These are phyloP conservation scores for Stagonosporopsis vannaccii DNA, from an alignment of 2,329 filamentous ascomycete genomes.

Conservation along the genomic window DNA sequence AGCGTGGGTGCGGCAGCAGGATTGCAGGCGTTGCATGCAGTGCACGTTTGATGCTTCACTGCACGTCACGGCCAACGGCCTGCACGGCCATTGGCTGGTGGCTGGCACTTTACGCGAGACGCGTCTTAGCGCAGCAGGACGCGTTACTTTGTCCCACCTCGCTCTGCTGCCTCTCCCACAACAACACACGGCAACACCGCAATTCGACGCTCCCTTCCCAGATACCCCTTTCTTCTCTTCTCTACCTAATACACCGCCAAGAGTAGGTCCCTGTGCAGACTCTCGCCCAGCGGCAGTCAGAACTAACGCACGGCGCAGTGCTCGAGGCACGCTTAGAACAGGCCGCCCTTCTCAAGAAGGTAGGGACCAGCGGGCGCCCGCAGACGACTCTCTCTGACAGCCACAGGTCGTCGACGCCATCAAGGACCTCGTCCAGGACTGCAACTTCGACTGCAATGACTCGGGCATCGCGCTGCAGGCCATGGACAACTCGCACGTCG, in stretches of 20 bases:
- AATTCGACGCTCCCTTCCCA: background rate
- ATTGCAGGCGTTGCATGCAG: no score
- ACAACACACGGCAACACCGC: conserved; percentile 3
- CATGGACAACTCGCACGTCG: conserved; percentile 99
- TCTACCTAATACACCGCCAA: conserved; percentile 13
- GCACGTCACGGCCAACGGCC: no score
- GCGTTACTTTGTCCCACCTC: conserved; percentile 13
- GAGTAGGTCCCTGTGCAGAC: conserved; percentile 3
- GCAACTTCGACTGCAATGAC: conserved; percentile 99
- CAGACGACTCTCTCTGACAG: background rate
- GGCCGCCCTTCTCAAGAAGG: conserved; percentile 94
- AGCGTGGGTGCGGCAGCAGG: no score
- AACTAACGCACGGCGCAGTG: conserved; percentile 64
- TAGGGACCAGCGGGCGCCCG: conserved; percentile 45
- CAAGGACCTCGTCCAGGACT: conserved; percentile 99
- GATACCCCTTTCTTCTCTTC: conserved; percentile 4
- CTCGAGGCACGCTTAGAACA: conserved; percentile 98
- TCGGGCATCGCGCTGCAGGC: conserved; percentile 96
- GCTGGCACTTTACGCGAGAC: conserved; percentile 17
- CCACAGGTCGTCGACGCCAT: conserved; percentile 95
- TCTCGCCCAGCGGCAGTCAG: no score
- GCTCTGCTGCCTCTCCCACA: conserved; percentile 11
- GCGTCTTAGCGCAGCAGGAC: conserved; percentile 1
- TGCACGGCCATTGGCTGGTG: conserved; percentile 1
- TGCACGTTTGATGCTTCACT: no score